Conservation (phyloP, 2,329 filamentous ascomycete genomes). For the Dactylellina cionopaga region DNA sequence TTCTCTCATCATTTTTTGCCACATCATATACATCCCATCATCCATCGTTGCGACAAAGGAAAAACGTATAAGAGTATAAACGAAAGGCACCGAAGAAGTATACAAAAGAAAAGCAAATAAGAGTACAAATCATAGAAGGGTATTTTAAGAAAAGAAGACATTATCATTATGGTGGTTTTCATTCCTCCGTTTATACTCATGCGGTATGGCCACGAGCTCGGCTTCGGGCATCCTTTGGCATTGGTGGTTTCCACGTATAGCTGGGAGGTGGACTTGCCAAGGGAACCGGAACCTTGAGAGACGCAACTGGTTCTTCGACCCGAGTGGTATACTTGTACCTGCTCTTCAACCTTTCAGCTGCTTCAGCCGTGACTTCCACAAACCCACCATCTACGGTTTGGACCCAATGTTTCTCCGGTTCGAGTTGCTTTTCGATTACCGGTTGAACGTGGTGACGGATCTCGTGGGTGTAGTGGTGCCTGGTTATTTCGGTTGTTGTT, state of each 20-base stretch:
- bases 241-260: constrained; percentile 48
- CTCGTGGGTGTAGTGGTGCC: constrained; percentile 46
- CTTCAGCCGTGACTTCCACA: constrained; percentile 40
- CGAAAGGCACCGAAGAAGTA: not conserved
- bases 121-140: constrained; percentile 6
- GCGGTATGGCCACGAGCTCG: constrained; percentile 40
- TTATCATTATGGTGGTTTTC: not conserved
- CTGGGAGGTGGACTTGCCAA: constrained; percentile 27
- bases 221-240: constrained; percentile 21
- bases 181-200: too few relatives aligned
- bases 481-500: constrained; percentile 42
- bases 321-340: constrained; percentile 45
- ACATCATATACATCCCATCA: constrained; percentile 6
- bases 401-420: constrained; percentile 43
- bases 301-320: constrained; percentile 32
- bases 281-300: not conserved
- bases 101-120: constrained; percentile 1
- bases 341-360: constrained; percentile 40
- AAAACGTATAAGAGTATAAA: not conserved
- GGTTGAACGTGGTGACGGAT: constrained; percentile 47
- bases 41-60: constrained; percentile 10
- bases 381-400: constrained; percentile 45
- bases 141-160: constrained; percentile 1
- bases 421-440: constrained; percentile 24
- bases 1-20: not conserved